Conservation (phyloP, 768 basidiomycete genomes). For the Lyophyllum semitale region DNA sequence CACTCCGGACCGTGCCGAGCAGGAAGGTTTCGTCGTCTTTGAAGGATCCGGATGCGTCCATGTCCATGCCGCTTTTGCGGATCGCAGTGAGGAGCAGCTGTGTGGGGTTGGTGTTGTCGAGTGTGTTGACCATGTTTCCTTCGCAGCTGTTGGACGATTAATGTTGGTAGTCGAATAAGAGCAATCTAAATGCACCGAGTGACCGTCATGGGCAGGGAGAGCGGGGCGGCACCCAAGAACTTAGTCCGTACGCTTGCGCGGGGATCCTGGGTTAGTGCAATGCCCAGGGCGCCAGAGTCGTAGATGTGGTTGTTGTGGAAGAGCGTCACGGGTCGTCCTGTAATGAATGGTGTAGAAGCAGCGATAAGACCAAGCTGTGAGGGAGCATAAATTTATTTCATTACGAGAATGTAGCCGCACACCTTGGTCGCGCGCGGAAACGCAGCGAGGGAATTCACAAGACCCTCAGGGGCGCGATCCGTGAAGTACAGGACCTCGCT, state of each 20-base stretch:
- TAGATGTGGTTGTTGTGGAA: slow-evolving; percentile 57
- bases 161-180: background rate
- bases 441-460: slow-evolving; percentile 41
- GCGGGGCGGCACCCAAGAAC: slow-evolving; percentile 41
- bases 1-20: slow-evolving; percentile 43
- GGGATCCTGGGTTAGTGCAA: slow-evolving; percentile 41
- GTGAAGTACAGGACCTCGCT: slow-evolving; percentile 53
- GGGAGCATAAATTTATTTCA: background rate
- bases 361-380: slow-evolving; percentile 66
- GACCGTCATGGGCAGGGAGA: slow-evolving; percentile 52
- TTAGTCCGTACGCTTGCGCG: slow-evolving; percentile 19
- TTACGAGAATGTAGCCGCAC: slow-evolving; percentile 17
- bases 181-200: slow-evolving; percentile 44
- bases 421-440: slow-evolving; percentile 54
- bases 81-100: slow-evolving; percentile 59
- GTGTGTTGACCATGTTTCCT: slow-evolving; percentile 69
- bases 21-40: slow-evolving; percentile 63
- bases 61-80: slow-evolving; percentile 33
- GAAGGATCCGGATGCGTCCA: slow-evolving; percentile 27
- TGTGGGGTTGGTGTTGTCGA: slow-evolving; percentile 62
- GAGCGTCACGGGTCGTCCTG: slow-evolving; percentile 72
- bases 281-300: slow-evolving; percentile 69
- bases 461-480: slow-evolving; percentile 59
- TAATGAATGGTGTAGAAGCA: slow-evolving; percentile 78
- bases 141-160: slow-evolving; percentile 47